A percentile compares a stretch with the other conserved stretches of the same genome.
Evolutionary conservation across 352 stramenopile genomes (phyloP).

Genomic region (Pseudoperonospora humuli): DNA sequence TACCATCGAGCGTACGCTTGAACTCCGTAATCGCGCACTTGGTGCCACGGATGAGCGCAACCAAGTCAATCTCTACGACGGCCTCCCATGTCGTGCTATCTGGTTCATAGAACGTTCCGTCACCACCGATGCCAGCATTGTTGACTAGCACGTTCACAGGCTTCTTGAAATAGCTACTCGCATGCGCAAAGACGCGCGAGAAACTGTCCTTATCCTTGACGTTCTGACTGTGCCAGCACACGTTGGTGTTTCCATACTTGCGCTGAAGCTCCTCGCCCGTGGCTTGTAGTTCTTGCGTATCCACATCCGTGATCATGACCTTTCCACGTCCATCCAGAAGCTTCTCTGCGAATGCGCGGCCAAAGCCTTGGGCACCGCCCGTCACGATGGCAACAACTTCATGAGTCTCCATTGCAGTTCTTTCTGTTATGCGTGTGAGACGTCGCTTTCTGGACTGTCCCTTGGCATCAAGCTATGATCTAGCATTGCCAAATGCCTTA

Average conservation of each 20-base stretch:
- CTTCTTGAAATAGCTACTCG: constrained; percentile 45
- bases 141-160: constrained; percentile 72
- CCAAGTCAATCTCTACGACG: constrained; percentile 69
- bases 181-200: constrained; percentile 47
- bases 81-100: constrained; percentile 41
- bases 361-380: constrained; percentile 57
- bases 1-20: constrained; percentile 46
- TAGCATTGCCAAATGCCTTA: neutral
- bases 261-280: constrained; percentile 49
- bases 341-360: constrained; percentile 49
- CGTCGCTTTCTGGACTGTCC: constrained; percentile 3
- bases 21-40: constrained; percentile 54
- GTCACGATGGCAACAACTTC: constrained; percentile 64
- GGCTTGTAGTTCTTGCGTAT: constrained; percentile 47
- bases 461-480: constrained; percentile 1
- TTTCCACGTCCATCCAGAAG: constrained; percentile 45
- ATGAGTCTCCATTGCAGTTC: constrained; percentile 65
- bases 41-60: constrained; percentile 57
- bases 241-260: constrained; percentile 40
- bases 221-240: constrained; percentile 63
- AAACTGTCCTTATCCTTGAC: constrained; percentile 64
- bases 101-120: constrained; percentile 42
- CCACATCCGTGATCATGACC: constrained; percentile 72
- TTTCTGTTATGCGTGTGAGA: neutral
- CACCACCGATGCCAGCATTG: constrained; percentile 65